Base-by-base conservation (phyloP, 257 asterid genomes). In the Solanum raphanifolium region DNA sequence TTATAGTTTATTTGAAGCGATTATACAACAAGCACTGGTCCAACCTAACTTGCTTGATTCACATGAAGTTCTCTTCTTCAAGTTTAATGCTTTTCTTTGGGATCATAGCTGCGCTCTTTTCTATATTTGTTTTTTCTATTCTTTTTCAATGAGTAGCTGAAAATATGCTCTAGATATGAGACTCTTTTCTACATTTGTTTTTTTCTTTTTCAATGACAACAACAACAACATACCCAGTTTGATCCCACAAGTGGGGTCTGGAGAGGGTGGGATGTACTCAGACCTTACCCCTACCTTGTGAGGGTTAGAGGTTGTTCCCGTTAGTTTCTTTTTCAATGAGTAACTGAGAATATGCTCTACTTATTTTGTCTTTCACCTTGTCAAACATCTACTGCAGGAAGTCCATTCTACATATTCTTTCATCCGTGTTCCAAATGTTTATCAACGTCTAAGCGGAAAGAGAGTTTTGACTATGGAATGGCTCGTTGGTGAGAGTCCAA, bases 381-480 rank as follows among this genome's bases (percentile, higher is more conserved):
- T 74, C 76, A 43, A 58, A 62, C 74, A 29, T 34, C 83, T 66
- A 73, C 83, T 93, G 96, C 98, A 97, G 99, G 95, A 95, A 89
- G 94, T 88, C 78, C 99, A 95, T 89, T 94, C 98, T 89, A 91
- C 86, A 82, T 94, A 88, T 91, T 86, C 94, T 36, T 95, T 95
- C 91, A 95, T 97, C 62, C 81, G 90, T 87, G 89, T 89, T 78
- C 98, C 99, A 48, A 94, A 95, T 92, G 93, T 97, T 83, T 90
- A 90, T 88, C 95, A 38, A 84, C 93, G 93, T 91, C 93, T 97
- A 88, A 93, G 91, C 89, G 92, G 92, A 88, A 95, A 91, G 92
- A 92, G 98, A 92, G 94, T 97, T 88, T 92, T 97, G 87, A 95
- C 98, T 72, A 93, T 97, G 99, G 99, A 97, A 88, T 97, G 99